Conservation (phyloP, 75 land plant species). For the Cryptomeria japonica region DNA sequence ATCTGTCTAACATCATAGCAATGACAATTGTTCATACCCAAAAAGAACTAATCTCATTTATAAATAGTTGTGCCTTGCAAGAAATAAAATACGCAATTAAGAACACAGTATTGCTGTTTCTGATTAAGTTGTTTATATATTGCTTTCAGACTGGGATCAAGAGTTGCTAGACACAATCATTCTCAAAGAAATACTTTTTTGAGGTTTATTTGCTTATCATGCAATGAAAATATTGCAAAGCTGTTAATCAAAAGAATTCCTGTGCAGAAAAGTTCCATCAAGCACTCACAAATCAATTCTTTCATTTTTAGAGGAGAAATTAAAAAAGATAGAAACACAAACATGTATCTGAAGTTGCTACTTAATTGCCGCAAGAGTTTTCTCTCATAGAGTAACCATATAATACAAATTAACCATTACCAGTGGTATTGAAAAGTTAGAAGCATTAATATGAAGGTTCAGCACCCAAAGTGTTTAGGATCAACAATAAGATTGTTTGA, state of each 20-base stretch:
- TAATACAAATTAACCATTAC: not conserved
- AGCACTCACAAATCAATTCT: not conserved
- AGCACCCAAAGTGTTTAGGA: no score
- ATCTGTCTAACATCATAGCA: constrained; percentile 1
- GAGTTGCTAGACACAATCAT: not conserved
- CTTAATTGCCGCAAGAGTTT: not conserved
- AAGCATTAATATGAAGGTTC: no score
- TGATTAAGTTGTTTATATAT: not conserved
- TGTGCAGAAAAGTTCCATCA: not conserved
- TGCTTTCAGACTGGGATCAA: not conserved
- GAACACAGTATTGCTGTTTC: not conserved
- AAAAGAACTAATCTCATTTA: not conserved
- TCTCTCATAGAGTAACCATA: not conserved
- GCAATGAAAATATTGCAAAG: not conserved
- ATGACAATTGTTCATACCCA: not conserved
- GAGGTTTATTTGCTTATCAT: not conserved
- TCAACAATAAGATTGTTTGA: no score
- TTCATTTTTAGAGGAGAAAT: not conserved
- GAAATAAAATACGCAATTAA: not conserved
- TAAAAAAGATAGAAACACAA: not conserved
- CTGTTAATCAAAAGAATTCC: not conserved
- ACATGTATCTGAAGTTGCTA: not conserved
- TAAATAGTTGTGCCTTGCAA: not conserved
- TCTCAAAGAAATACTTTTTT: not conserved
- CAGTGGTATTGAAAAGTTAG: no score